Conservation (phyloP, 2,329 filamentous ascomycete species). For the Aspergillus sp. region DNA sequence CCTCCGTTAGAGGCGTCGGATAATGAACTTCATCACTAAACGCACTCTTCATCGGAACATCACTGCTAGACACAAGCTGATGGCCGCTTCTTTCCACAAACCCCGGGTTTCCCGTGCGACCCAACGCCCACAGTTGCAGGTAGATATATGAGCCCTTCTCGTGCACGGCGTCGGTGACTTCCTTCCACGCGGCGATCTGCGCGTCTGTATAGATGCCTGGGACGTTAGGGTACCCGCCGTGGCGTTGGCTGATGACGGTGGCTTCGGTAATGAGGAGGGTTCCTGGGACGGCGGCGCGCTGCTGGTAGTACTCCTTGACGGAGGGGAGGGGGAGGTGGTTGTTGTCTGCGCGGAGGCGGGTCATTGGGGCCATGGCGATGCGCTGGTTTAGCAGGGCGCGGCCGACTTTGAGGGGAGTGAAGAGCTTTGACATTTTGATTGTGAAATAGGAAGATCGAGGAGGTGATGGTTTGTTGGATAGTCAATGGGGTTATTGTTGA, state of each 20-base stretch:
- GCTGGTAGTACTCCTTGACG: slow-evolving; percentile 48
- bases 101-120: slow-evolving; percentile 51
- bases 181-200: slow-evolving; percentile 58
- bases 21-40: slow-evolving; percentile 17
- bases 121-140: slow-evolving; percentile 59
- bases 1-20: slow-evolving; percentile 28
- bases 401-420: slow-evolving; percentile 34
- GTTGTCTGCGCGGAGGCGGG: slow-evolving; percentile 45
- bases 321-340: slow-evolving; percentile 44
- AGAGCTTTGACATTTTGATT: neutral
- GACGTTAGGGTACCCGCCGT: slow-evolving; percentile 46
- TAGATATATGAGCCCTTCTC: slow-evolving; percentile 57
- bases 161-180: slow-evolving; percentile 60
- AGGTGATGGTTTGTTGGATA: too few species aligned
- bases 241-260: slow-evolving; percentile 46
- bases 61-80: slow-evolving; percentile 22
- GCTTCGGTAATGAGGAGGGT: slow-evolving; percentile 58
- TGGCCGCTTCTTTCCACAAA: too few species aligned
- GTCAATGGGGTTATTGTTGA: too few species aligned
- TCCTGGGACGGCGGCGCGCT: slow-evolving; percentile 46
- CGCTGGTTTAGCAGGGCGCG: slow-evolving; percentile 33
- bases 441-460: too few species aligned
- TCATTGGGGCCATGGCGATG: slow-evolving; percentile 53
- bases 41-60: slow-evolving; percentile 8
- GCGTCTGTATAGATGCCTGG: slow-evolving; percentile 55